These are phyloP conservation scores for Pleurotus eryngii DNA, from an alignment of 768 basidiomycete genomes.

Conservation along the genomic window DNA sequence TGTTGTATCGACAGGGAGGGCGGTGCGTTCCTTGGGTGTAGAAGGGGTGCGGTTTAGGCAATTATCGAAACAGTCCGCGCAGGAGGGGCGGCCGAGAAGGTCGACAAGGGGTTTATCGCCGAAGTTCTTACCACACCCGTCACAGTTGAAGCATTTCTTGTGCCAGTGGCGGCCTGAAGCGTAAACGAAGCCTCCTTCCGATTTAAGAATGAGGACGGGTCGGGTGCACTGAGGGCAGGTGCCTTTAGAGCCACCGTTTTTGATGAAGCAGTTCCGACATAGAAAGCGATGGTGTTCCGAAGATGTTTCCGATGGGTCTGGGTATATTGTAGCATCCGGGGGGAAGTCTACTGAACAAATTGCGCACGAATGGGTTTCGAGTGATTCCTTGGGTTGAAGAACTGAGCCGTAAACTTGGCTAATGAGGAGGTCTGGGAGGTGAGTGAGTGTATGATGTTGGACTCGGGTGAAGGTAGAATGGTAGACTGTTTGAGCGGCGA, in stretches of 20 bases:
- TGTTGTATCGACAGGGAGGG: background rate
- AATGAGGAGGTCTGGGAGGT: slow-evolving; percentile 51
- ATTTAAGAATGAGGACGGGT: slow-evolving; percentile 70
- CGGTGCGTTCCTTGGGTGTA: slow-evolving; percentile 36
- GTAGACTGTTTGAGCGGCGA: slow-evolving; percentile 56
- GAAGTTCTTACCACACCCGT: slow-evolving; percentile 69
- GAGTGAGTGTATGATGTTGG: slow-evolving; percentile 60
- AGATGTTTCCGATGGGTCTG: slow-evolving; percentile 50
- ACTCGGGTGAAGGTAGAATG: slow-evolving; percentile 47
- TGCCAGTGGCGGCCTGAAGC: slow-evolving; percentile 75
- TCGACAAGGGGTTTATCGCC: slow-evolving; percentile 79
- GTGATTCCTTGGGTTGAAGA: slow-evolving; percentile 71
- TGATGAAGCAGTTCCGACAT: slow-evolving; percentile 69
- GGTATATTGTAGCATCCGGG: slow-evolving; percentile 85
- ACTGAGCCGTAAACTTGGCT: slow-evolving; percentile 83
- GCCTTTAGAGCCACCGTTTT: slow-evolving; percentile 76
- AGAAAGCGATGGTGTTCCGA: slow-evolving; percentile 52
- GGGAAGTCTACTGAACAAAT: slow-evolving; percentile 63
- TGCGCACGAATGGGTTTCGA: slow-evolving; percentile 67
- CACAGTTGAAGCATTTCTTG: slow-evolving; percentile 75
- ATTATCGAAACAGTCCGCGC: slow-evolving; percentile 75
- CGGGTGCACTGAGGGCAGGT: slow-evolving; percentile 63
- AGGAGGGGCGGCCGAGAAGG: slow-evolving; percentile 76
- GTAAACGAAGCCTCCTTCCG: slow-evolving; percentile 77
- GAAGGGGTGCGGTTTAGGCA: slow-evolving; percentile 57